Evolutionary conservation across 495 filamentous ascomycete genomes (phyloP).

Genomic region (Clavariopsis aquatica): DNA sequence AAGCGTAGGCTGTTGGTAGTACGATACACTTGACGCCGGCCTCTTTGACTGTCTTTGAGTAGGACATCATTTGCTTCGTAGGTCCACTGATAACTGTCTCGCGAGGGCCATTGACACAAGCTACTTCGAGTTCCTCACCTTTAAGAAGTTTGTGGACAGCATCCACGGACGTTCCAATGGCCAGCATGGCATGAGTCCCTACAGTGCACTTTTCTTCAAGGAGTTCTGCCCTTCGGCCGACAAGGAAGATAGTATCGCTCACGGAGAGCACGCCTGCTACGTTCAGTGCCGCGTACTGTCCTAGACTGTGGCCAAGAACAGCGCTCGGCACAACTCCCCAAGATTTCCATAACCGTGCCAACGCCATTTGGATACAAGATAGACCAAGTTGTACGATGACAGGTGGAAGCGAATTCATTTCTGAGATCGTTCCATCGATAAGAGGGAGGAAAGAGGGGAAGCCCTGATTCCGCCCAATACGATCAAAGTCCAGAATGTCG

Average conservation of each 20-base stretch:
- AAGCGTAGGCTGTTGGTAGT: slow-evolving; percentile 60
- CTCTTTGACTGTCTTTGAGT: slow-evolving; percentile 58
- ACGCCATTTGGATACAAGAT: slow-evolving; percentile 47
- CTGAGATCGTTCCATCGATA: slow-evolving; percentile 33
- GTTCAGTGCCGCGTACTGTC: slow-evolving; percentile 51
- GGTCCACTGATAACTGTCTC: slow-evolving; percentile 57
- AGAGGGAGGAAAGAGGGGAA: slow-evolving; percentile 44
- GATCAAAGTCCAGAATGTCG: slow-evolving; percentile 40
- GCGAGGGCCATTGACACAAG: slow-evolving; percentile 55
- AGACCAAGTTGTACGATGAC: slow-evolving; percentile 42
- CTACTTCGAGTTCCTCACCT: slow-evolving; percentile 46
- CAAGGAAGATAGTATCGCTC: slow-evolving; percentile 46
- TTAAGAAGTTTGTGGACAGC: slow-evolving; percentile 43
- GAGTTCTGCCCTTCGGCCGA: slow-evolving; percentile 45
- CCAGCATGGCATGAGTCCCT: slow-evolving; percentile 55
- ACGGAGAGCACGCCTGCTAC: slow-evolving; percentile 48
- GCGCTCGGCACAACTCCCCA: slow-evolving; percentile 44
- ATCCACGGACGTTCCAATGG: slow-evolving; percentile 42
- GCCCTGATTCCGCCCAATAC: slow-evolving; percentile 39
- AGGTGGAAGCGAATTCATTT: slow-evolving; percentile 28
- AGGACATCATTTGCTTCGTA: slow-evolving; percentile 9
- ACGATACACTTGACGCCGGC: slow-evolving; percentile 54
- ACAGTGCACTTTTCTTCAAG: slow-evolving; percentile 38
- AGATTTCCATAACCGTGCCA: slow-evolving; percentile 41
- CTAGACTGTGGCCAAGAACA: slow-evolving; percentile 51